Evolutionary conservation across 2,329 filamentous ascomycete species (phyloP), one percentile per base, ranked within the genome.

Genomic region (Beauveria pseudobassiana): DNA sequence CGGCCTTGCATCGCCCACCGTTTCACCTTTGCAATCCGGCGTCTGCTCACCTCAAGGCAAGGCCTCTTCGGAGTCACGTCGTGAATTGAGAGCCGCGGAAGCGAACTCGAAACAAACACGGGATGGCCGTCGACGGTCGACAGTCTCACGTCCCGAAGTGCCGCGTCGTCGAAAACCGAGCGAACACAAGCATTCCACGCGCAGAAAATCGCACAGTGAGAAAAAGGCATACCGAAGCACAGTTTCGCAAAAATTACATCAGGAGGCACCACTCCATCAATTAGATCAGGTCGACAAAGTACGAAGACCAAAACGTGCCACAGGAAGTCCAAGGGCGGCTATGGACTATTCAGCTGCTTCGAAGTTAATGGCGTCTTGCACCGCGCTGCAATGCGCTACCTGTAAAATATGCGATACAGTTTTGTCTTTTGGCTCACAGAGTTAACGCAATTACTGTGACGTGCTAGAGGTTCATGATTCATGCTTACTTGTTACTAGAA

Each of bases 261-360:
- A 12, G 30, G 52, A 50, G 53, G 20, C 26, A 50, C 52, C 12
- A n/a, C 34, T 30, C 8, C 59, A 24, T 50, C 59, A n/a, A 38
- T 5, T 5, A 10, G n/a, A 22, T 50, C 59, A 10, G 26, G 14
- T 16, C 26, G 53, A 45, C 30, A 20, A 24, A 51, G 22, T 10
- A 43, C 38, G 24, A n/a, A 18, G 6, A 26, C n/a, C 22, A 56
- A 45, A 46, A 18, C 14, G 24, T 20, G 16, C 24, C 18, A 38
- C 6, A 62, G 40, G 24, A 55, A 46, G 48, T 10, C 52, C 22
- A 57, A 46, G 5, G 52, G 52, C 38, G 16, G 53, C 14, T 52
- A 51, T 7, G 46, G 38, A 7, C 30, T 57, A 20, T 57, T 56
- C 28, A 40, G 60, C 34, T 62, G 60, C 24, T 46, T 62, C 18